Base-by-base conservation (phyloP, 106 monocot genomes). In the Platanthera zijinensis region DNA sequence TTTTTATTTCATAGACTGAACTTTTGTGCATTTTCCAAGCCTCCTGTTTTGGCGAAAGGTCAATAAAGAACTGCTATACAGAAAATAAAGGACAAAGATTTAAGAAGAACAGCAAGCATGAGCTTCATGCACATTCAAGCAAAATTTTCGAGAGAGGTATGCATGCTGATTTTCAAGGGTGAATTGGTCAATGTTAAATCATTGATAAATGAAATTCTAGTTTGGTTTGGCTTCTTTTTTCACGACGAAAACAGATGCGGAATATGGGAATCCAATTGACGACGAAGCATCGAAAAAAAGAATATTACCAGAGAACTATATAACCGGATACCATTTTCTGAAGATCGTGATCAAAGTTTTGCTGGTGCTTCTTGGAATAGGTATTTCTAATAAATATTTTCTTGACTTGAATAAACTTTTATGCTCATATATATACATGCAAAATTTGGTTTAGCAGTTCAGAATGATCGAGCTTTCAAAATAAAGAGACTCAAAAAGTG, bases 281-380 rank as follows among this genome's bases (percentile, higher is more conserved):
- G 61, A 32, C 8, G n/a, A 25, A 67, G 1, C 22, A 10, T 32
- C 67, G 39, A n/a, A 5, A 67, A 32, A 67, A 32, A 8, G 8
- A 13, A 67, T 18, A 25, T 14, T 77, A 22, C 77, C 77, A 50
- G 64, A 77, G 49, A 77, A 77, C n/a, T 77, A 77, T 22, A 48
- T 46, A 21, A 77, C 77, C 5, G 63, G 48, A 18, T 77, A 22
- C 25, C 10, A 66, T 66, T 59, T 66, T 64, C 64, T 77, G 6
- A 63, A 77, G 77, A 59, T 77, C 18, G 49, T 49, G 4, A 77
- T 66, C n/a, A 77, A 77, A 57, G 66, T 77, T 59, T 66, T 77
- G 25, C 21, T 77, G 48, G 77, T 77, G 50, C 10, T 77, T n/a
- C 77, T 77, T 14, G 77, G 77, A 77, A 63, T 77, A 30, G 77